A percentile compares a stretch with the other conserved stretches of the same genome.
Conservation (phyloP, 108 stramenopile genomes). For the Mediolabrus comicus region DNA sequence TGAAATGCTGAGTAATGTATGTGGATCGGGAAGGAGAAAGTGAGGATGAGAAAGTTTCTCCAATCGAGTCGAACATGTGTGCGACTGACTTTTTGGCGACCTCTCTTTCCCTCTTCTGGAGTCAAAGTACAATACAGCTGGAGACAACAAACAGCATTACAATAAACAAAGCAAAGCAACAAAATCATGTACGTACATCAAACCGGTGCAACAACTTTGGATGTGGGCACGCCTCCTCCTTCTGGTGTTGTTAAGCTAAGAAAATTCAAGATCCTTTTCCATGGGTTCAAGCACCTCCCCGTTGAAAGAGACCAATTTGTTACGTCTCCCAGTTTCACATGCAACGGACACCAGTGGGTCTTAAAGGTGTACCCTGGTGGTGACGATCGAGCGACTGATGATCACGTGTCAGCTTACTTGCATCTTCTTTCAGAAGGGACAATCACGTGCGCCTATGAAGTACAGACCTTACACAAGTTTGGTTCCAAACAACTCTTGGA, state of each 20-base stretch:
- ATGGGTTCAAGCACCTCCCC: background rate
- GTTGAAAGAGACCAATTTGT: background rate
- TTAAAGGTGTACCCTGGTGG: background rate
- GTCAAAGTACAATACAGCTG: background rate
- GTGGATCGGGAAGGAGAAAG: background rate
- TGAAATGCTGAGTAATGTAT: background rate
- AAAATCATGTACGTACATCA: background rate
- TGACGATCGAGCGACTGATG: background rate
- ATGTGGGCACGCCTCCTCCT: background rate
- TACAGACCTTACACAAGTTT: too few relatives aligned
- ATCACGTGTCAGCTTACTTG: background rate
- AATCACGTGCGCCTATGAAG: too few relatives aligned
- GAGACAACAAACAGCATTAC: too few relatives aligned
- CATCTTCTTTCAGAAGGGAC: background rate
- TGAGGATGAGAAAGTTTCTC: background rate
- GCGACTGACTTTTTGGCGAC: too few relatives aligned
- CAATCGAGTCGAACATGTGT: background rate
- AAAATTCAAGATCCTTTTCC: background rate
- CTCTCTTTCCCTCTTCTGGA: background rate
- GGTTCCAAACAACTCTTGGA: background rate
- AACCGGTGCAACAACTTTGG: background rate
- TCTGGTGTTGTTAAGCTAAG: background rate
- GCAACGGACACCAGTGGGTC: background rate
- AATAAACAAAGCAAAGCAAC: background rate
- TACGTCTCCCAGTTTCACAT: background rate